A percentile compares a stretch with the other conserved stretches of the same genome.
phyloP scores from a whole-genome alignment of 108 stramenopile genomes.

The Cyclostephanos invisitatus region DNA sequence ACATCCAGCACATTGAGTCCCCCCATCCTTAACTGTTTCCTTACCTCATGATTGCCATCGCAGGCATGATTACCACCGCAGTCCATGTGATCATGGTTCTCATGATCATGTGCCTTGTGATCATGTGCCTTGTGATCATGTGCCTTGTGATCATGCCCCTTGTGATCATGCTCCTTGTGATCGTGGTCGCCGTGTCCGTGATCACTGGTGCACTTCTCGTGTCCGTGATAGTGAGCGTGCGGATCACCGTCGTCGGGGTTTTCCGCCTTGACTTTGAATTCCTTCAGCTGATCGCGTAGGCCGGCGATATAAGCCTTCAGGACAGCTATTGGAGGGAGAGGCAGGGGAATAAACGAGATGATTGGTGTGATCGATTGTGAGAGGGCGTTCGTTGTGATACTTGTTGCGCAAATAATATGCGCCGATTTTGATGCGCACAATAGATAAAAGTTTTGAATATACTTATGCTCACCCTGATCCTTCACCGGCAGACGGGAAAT shows the following conservation, averaged over 20 bases:
- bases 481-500: slow-evolving; percentile 33
- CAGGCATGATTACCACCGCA: not conserved
- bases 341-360: not conserved
- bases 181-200: slow-evolving; percentile 35
- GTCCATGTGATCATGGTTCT: not conserved
- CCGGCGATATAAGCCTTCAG: slow-evolving; percentile 45
- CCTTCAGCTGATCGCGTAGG: slow-evolving; percentile 40
- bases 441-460: not conserved
- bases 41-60: not conserved
- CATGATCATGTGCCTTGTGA: not conserved
- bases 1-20: not conserved
- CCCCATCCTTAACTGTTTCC: not conserved
- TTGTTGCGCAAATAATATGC: no score
- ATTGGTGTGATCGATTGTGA: not conserved
- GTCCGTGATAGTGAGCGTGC: slow-evolving; percentile 44
- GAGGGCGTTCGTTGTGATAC: no score
- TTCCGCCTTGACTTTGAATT: slow-evolving; percentile 13
- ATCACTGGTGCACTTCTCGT: slow-evolving; percentile 32
- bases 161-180: slow-evolving; percentile 19
- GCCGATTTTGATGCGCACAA: not conserved
- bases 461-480: slow-evolving; percentile 34
- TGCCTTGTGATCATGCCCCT: not conserved
- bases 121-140: slow-evolving; percentile 7
- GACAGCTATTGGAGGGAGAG: slow-evolving; percentile 16
- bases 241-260: slow-evolving; percentile 17